Evolutionary conservation across 2,329 filamentous ascomycete genomes (phyloP), one percentile per base, ranked within the genome.

Genomic region (Fusarium torulosum): DNA sequence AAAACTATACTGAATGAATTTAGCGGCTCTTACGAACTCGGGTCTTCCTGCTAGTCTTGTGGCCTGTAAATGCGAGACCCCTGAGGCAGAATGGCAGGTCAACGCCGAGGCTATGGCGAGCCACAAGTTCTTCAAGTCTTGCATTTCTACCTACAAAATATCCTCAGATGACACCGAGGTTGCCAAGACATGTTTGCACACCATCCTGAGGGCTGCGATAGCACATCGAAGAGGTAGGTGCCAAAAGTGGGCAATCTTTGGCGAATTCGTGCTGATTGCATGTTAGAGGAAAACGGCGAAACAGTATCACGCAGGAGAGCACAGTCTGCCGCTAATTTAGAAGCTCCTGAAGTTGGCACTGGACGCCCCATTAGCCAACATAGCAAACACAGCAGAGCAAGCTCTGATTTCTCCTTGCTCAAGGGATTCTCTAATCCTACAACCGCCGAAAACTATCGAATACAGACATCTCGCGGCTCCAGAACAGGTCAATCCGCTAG

Each of bases 31-130:
- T 51, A 86, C 88, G 59, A 91, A 90, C 72, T 89, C 91, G 19
- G 85, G 86, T 23, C 80, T 97, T 38, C 93, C 94, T 10, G 91
- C 91, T 53, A 85, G 95, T 65, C 86, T 97, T 41, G 92, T 96
- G 51, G 93, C 93, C 55, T 95, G 90, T 78, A 97, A 97, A 83
- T 97, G 93, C 82, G 95, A 97, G 77, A 87, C 89, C 50, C 89
- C 90, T 46, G 87, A 90, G 65, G 85, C 87, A 59, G 82, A 88
- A 60, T 89, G 91, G 74, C 86, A 93, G 75, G 84, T 96, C 56
- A 89, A 95, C 74, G 86, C 90, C 15, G 84, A 88, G 27, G 85
- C 82, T 55, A 85, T 96, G 42, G 81, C 85, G 45, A 79, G 78
- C 58, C 89, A 92, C 73, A 80, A 86, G 47, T 83, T 86, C 67